Evolutionary conservation across 257 asterid species (phyloP).

Genomic region (Petrea volubilis): DNA sequence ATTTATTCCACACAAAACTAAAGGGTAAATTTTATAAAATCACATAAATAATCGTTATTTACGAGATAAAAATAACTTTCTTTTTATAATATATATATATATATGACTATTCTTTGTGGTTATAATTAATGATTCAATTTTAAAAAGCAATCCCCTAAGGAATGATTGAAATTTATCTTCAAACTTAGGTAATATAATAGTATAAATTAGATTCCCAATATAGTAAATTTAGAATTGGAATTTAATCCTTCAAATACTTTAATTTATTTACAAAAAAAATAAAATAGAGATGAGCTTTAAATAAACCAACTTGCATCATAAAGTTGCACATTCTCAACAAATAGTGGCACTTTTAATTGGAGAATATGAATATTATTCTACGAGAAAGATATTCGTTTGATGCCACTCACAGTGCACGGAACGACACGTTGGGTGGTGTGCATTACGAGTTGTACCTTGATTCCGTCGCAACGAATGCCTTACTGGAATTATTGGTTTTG

Average conservation of each 20-base stretch:
- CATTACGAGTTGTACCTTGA: conserved; percentile 4
- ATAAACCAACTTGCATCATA: conserved; percentile 11
- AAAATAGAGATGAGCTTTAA: not conserved
- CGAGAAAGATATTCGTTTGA: not conserved
- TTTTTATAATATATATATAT: too few species aligned
- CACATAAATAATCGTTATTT: too few species aligned
- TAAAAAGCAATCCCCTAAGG: not conserved
- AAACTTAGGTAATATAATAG: not conserved
- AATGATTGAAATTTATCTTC: not conserved
- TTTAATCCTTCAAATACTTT: too few species aligned
- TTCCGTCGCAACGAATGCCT: conserved; percentile 12
- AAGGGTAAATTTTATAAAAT: too few species aligned
- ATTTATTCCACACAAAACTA: too few species aligned
- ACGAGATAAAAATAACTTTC: too few species aligned
- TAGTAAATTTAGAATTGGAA: too few species aligned
- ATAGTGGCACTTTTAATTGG: conserved; percentile 24
- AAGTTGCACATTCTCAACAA: conserved; percentile 23
- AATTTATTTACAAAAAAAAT: too few species aligned
- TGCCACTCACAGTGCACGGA: conserved; percentile 5
- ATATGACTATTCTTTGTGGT: too few species aligned
- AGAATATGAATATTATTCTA: not conserved
- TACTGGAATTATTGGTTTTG: conserved; percentile 15
- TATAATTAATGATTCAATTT: too few species aligned
- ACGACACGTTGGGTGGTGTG: not conserved
- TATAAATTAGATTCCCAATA: not conserved